Evolutionary conservation across 2,329 filamentous ascomycete species (phyloP).

Genomic region (Aspergillus piperis): DNA sequence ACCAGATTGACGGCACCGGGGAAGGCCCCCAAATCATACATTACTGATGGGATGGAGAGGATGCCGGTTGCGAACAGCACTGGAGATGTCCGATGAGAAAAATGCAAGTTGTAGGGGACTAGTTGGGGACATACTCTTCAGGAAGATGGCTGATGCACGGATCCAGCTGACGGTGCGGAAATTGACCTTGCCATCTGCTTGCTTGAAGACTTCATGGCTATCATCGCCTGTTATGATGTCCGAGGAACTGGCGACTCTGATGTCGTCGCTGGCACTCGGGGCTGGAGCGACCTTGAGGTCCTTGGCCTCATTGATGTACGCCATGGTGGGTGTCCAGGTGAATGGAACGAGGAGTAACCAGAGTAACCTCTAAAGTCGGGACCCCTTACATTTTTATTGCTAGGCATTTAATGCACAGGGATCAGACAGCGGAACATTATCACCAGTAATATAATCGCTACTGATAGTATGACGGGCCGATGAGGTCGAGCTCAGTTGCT

Average conservation of each 20-base stretch:
- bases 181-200: slow-evolving; percentile 50
- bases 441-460: background rate
- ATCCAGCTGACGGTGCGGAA: slow-evolving; percentile 58
- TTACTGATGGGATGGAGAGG: slow-evolving; percentile 23
- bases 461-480: background rate
- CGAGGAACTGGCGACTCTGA: slow-evolving; percentile 26
- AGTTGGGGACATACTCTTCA: slow-evolving; percentile 43
- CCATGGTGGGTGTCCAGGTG: background rate
- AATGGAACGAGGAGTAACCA: background rate
- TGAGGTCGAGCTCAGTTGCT: background rate
- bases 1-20: slow-evolving; percentile 20
- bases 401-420: background rate
- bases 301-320: slow-evolving; percentile 7
- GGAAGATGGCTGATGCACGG: slow-evolving; percentile 54
- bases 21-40: slow-evolving; percentile 23
- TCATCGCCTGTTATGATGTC: slow-evolving; percentile 25
- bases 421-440: background rate
- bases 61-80: slow-evolving; percentile 32
- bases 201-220: slow-evolving; percentile 52
- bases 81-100: slow-evolving; percentile 2
- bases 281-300: slow-evolving; percentile 12
- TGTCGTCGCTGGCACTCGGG: slow-evolving; percentile 19
- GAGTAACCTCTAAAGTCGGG: background rate
- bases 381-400: background rate
- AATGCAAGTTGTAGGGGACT: no score